These are phyloP conservation scores for Hirsutella rhossiliensis DNA, from an alignment of 2,329 filamentous ascomycete species.

Conservation along the genomic window DNA sequence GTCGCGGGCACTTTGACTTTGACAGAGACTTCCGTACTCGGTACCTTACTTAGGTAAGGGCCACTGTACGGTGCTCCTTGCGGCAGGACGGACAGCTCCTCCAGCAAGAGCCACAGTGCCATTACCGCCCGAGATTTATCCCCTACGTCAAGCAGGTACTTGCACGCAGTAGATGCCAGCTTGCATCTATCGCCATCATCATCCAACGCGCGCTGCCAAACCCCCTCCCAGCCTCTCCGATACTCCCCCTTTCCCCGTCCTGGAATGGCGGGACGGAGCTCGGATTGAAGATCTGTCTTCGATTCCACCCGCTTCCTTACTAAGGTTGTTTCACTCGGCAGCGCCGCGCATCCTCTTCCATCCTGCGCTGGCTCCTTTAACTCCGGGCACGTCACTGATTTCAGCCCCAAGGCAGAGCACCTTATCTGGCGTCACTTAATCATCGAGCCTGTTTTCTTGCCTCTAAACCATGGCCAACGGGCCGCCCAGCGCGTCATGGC, in stretches of 20 bases:
- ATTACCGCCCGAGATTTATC: too few relatives aligned
- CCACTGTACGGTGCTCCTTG: too few relatives aligned
- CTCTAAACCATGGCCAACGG: conserved; percentile 24
- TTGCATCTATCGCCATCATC: conserved; percentile 7
- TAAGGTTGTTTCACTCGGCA: conserved; percentile 1
- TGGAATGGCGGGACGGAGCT: conserved; percentile 9
- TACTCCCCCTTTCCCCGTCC: not conserved
- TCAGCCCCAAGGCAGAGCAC: not conserved
- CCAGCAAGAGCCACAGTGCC: too few relatives aligned
- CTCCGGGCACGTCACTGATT: conserved; percentile 1
- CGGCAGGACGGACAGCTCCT: too few relatives aligned
- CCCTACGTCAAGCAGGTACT: not conserved
- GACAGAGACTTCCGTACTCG: too few relatives aligned
- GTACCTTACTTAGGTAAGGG: too few relatives aligned
- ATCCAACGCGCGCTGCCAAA: not conserved
- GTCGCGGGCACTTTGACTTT: too few relatives aligned
- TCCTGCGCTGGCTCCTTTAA: not conserved
- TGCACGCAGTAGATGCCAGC: conserved; percentile 12
- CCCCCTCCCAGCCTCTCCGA: not conserved
- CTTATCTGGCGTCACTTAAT: conserved; percentile 4
- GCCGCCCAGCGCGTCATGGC: conserved; percentile 24
- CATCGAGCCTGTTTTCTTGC: conserved; percentile 2
- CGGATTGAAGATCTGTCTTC: conserved; percentile 5
- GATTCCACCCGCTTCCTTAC: not conserved
- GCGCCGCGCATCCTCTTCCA: not conserved